Evolutionary conservation across 257 asterid genomes (phyloP).

Genomic region (Primulina tabacum): DNA sequence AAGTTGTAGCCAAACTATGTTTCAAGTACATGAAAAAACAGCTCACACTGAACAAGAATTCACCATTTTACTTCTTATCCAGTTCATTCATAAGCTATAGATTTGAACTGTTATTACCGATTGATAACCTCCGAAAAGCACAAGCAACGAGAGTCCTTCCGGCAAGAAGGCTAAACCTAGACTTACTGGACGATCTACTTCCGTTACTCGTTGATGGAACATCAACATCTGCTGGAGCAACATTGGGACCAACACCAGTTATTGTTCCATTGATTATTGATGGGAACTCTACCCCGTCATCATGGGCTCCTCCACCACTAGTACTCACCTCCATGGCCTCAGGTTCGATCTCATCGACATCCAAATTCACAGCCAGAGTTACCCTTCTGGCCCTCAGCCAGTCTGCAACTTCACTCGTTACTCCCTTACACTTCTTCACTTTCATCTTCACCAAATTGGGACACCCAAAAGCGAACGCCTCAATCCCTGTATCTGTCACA

Average conservation of each 20-base stretch:
- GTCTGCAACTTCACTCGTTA: constrained; percentile 56
- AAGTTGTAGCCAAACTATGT: constrained; percentile 3
- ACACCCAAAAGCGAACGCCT: constrained; percentile 74
- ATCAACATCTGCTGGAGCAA: constrained; percentile 23
- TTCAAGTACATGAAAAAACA: constrained; percentile 16
- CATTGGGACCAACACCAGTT: constrained; percentile 14
- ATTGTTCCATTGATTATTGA: constrained; percentile 27
- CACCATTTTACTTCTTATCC: constrained; percentile 7
- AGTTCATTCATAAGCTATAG: constrained; percentile 21
- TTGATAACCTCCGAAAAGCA: constrained; percentile 58
- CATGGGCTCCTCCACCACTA: constrained; percentile 50
- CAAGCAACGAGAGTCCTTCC: constrained; percentile 61
- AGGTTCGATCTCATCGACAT: constrained; percentile 61
- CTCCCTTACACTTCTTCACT: constrained; percentile 78
- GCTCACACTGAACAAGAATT: constrained; percentile 20
- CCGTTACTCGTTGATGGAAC: constrained; percentile 39
- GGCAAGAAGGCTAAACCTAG: constrained; percentile 48
- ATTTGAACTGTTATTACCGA: constrained; percentile 37
- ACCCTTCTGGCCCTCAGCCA: constrained; percentile 66
- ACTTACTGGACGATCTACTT: constrained; percentile 37
- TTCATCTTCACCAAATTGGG: constrained; percentile 87
- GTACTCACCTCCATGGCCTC: constrained; percentile 53
- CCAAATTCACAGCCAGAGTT: constrained; percentile 57
- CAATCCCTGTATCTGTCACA: constrained; percentile 71
- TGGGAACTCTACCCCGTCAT: constrained; percentile 49